Evolutionary conservation across 768 basidiomycete genomes (phyloP).

Genomic region (Agrocybe pediades): DNA sequence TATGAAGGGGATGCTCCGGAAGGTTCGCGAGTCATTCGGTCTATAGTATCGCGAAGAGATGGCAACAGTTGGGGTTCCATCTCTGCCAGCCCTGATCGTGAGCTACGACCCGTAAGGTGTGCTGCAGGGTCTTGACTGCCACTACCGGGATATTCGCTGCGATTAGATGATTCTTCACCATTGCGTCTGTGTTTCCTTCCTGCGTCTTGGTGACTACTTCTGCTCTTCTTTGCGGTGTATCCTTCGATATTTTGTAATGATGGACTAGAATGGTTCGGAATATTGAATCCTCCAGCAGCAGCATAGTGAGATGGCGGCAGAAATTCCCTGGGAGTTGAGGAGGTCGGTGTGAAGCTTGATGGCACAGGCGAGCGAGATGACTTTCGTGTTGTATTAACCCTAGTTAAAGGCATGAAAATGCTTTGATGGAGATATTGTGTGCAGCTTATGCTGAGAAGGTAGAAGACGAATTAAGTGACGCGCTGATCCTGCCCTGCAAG

Average conservation of each 20-base stretch:
- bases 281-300: constrained; percentile 43
- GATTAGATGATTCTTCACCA: neutral
- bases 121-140: constrained; percentile 9
- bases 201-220: neutral
- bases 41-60: constrained; percentile 70
- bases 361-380: constrained; percentile 46
- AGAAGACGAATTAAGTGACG: too few species aligned
- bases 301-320: constrained; percentile 60
- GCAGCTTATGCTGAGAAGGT: neutral
- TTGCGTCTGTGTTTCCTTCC: neutral
- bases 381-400: constrained; percentile 25
- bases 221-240: neutral
- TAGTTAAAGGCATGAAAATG: constrained; percentile 8
- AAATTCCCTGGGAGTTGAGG: constrained; percentile 38
- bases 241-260: neutral
- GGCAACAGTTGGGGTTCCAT: constrained; percentile 69
- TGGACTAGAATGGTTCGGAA: constrained; percentile 9
- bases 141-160: constrained; percentile 9
- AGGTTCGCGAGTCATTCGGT: constrained; percentile 68
- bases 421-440: neutral
- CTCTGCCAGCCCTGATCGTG: constrained; percentile 54
- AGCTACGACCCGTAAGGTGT: constrained; percentile 24
- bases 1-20: constrained; percentile 24
- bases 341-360: constrained; percentile 24
- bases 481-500: too few species aligned